A percentile compares a stretch with the other conserved stretches of the same genome.
Conservation (phyloP, 176 grass and related monocot species). For the Ensete glaucum region DNA sequence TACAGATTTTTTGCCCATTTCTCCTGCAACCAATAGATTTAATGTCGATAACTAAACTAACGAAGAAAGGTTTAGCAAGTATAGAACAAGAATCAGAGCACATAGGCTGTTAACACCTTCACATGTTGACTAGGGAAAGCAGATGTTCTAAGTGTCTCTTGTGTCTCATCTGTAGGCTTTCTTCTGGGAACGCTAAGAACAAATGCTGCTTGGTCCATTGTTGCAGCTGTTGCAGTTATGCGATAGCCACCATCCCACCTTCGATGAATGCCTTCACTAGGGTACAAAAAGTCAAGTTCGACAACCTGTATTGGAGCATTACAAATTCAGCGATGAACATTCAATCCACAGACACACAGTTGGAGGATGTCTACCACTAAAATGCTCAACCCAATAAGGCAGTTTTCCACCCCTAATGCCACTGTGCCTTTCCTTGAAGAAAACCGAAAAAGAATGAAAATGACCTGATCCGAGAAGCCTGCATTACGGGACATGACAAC, state of each 20-base stretch:
- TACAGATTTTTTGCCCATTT: conserved; percentile 94
- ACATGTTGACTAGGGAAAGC: conserved; percentile 92
- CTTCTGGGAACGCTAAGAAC: conserved; percentile 87
- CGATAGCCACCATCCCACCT: conserved; percentile 86
- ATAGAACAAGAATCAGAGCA: neutral
- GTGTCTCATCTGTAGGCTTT: conserved; percentile 69
- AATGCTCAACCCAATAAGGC: neutral
- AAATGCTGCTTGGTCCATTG: conserved; percentile 78
- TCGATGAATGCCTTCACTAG: conserved; percentile 95
- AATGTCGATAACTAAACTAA: conserved; percentile 11
- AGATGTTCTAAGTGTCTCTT: conserved; percentile 90
- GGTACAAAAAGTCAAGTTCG: conserved; percentile 95
- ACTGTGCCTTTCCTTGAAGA: neutral
- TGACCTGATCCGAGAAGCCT: conserved; percentile 87
- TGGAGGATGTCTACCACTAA: no score
- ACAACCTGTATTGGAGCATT: conserved; percentile 51
- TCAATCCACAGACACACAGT: neutral
- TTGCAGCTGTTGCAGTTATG: conserved; percentile 88
- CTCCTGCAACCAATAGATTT: conserved; percentile 49
- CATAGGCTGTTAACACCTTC: conserved; percentile 35
- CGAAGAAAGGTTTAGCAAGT: neutral
- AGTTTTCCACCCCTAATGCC: neutral
- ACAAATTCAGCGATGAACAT: neutral
- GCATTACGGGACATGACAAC: conserved; percentile 95
- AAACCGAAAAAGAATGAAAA: conserved; percentile 6